phyloP scores from a whole-genome alignment of 352 stramenopile species.

The Globisporangium spinosum region DNA sequence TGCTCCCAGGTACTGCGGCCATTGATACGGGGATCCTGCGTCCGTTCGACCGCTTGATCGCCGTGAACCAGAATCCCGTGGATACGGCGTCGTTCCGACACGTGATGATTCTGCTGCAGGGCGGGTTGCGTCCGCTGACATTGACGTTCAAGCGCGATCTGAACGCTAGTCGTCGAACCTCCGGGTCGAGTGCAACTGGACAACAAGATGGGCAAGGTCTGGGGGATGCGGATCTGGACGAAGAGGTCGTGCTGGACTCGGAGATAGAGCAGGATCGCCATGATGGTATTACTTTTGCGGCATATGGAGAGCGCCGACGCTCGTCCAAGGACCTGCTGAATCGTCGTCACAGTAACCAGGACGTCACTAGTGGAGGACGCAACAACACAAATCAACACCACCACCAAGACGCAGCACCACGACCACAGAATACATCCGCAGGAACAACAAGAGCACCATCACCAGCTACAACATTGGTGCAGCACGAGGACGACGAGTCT shows the following conservation, averaged over 20 bases:
- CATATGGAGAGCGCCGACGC: slow-evolving; percentile 10
- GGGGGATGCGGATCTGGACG: slow-evolving; percentile 33
- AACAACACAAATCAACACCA: neutral
- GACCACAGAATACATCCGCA: neutral
- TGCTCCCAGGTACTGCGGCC: slow-evolving; percentile 60
- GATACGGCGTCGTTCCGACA: slow-evolving; percentile 69
- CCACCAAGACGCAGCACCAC: neutral
- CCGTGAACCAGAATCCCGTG: slow-evolving; percentile 73
- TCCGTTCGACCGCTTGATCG: slow-evolving; percentile 65
- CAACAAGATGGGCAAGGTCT: neutral
- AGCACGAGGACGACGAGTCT: slow-evolving; percentile 42
- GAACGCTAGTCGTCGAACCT: slow-evolving; percentile 2
- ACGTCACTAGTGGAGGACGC: neutral
- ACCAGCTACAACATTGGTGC: neutral
- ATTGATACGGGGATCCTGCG: slow-evolving; percentile 41
- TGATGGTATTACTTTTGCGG: neutral
- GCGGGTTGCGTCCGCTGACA: slow-evolving; percentile 68
- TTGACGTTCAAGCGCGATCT: slow-evolving; percentile 66
- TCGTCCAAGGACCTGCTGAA: slow-evolving; percentile 12
- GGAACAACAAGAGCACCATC: neutral
- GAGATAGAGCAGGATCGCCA: slow-evolving; percentile 9
- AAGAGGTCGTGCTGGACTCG: slow-evolving; percentile 53
- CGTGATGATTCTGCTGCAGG: slow-evolving; percentile 78
- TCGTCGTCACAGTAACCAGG: neutral
- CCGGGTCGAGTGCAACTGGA: neutral